Percentiles rank a stretch among this genome's conserved stretches.
Evolutionary conservation across 129 eudicot genomes (phyloP).

Genomic region (Dittrichia graveolens): DNA sequence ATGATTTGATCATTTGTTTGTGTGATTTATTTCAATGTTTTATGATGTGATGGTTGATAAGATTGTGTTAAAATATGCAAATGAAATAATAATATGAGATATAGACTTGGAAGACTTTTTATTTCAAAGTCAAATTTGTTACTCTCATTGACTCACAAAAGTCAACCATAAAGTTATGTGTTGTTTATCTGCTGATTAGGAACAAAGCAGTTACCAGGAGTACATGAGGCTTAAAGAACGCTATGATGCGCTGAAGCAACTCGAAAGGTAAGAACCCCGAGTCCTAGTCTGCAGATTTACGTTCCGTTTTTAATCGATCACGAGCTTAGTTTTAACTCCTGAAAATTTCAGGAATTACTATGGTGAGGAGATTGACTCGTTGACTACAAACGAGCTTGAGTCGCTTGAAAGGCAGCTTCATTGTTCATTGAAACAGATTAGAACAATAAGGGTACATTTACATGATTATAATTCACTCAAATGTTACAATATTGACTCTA

Average conservation of each 20-base stretch:
- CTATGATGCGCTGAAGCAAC: constrained; percentile 51
- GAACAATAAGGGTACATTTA: constrained; percentile 52
- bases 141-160: constrained; percentile 22
- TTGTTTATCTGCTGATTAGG: constrained; percentile 29
- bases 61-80: not conserved
- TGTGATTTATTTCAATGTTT: not conserved
- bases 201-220: constrained; percentile 61
- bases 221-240: constrained; percentile 59
- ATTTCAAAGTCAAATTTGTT: constrained; percentile 8
- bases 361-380: constrained; percentile 59
- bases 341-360: constrained; percentile 49
- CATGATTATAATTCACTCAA: constrained; percentile 14
- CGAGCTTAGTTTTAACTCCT: constrained; percentile 24
- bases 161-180: constrained; percentile 12
- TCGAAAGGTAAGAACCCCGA: constrained; percentile 41
- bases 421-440: constrained; percentile 51
- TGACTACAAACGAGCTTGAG: constrained; percentile 59
- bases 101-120: constrained; percentile 13
- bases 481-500: constrained; percentile 13
- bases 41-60: constrained; percentile 14
- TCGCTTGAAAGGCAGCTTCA: constrained; percentile 64
- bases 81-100: not conserved
- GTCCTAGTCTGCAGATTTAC: not conserved
- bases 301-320: constrained; percentile 20
- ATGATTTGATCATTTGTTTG: not conserved